These are phyloP conservation scores for Linum tenue DNA, from an alignment of 345 rosid genomes.

Conservation along the genomic window DNA sequence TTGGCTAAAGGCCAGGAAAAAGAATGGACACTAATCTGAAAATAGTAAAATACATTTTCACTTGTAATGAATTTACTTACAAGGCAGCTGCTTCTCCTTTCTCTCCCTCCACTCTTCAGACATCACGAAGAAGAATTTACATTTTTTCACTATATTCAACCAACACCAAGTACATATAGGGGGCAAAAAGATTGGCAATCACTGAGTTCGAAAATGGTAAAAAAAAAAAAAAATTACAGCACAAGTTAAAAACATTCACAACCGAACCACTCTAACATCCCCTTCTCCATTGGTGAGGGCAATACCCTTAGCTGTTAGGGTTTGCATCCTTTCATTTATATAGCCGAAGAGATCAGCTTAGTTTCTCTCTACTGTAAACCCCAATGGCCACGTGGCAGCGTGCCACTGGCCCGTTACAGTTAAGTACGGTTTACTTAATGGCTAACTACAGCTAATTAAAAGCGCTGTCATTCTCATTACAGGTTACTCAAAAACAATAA, in stretches of 20 bases:
- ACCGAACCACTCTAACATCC: slow-evolving; percentile 21
- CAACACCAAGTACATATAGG: slow-evolving; percentile 22
- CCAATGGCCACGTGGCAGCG: too few relatives aligned
- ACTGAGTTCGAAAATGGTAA: slow-evolving; percentile 3
- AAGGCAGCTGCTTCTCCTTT: slow-evolving; percentile 16
- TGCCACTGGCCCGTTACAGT: too few relatives aligned
- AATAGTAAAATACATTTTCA: slow-evolving; percentile 13
- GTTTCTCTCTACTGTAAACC: too few relatives aligned
- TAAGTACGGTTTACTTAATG: too few relatives aligned
- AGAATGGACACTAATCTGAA: too few relatives aligned
- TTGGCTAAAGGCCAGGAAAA: too few relatives aligned
- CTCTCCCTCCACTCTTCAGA: slow-evolving; percentile 13
- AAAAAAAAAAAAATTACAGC: not conserved
- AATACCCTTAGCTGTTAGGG: too few relatives aligned
- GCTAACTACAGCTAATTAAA: too few relatives aligned
- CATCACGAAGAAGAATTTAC: slow-evolving; percentile 51
- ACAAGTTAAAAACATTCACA: slow-evolving; percentile 13
- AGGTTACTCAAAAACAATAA: too few relatives aligned
- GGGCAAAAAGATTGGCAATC: slow-evolving; percentile 16
- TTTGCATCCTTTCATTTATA: slow-evolving; percentile 6
- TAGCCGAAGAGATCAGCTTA: too few relatives aligned
- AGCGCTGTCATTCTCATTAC: too few relatives aligned
- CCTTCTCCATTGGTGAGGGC: slow-evolving; percentile 14
- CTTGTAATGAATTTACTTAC: slow-evolving; percentile 25
- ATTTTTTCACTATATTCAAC: slow-evolving; percentile 32